Conservation (phyloP, 345 rosid genomes). For the Moringa oleifera region DNA sequence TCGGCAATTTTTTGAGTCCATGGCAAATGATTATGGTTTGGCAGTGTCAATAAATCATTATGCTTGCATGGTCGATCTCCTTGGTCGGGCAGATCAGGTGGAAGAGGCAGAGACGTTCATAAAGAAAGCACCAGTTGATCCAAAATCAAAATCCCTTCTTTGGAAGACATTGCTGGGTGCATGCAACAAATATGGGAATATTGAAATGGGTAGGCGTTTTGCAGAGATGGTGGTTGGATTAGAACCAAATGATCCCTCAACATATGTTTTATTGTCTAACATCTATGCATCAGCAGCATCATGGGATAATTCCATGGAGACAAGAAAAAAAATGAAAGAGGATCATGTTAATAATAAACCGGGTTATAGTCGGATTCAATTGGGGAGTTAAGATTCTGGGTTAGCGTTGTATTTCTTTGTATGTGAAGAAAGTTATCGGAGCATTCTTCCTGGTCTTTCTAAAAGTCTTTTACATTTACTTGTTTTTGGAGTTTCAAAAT, state of each 20-base stretch:
- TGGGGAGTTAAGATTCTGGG: neutral
- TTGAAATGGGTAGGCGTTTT: neutral
- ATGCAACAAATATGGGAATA: neutral
- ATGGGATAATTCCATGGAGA: neutral
- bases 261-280: slow-evolving; percentile 39
- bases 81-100: neutral
- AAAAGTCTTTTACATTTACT: too few species aligned
- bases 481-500: too few species aligned
- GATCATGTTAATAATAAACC: neutral
- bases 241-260: slow-evolving; percentile 7
- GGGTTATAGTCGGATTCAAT: neutral
- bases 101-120: neutral
- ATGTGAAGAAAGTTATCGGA: neutral
- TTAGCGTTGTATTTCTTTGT: neutral
- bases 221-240: neutral
- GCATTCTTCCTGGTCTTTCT: too few species aligned
- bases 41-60: neutral
- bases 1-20: neutral
- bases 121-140: neutral
- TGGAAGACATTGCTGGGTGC: neutral
- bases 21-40: neutral
- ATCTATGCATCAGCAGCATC: slow-evolving; percentile 20
- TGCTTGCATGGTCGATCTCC: too few species aligned
- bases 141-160: slow-evolving; percentile 1
- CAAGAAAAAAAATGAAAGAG: neutral